Conservation (phyloP, 2,329 filamentous ascomycete genomes). For the Verticillium zaregamsianum region DNA sequence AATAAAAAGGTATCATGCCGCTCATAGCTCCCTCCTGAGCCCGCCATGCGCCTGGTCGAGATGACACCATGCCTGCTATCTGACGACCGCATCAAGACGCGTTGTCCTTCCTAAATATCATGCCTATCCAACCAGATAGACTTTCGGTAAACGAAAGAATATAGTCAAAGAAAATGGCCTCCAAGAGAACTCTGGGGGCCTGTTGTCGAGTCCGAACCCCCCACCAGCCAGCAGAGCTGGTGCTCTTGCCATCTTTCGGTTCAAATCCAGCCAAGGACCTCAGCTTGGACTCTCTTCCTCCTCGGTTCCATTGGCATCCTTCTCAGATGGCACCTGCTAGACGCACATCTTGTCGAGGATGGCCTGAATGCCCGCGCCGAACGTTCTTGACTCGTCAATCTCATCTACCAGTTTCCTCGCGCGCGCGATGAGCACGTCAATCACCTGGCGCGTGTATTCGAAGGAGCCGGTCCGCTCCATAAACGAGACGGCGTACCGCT, state of each 20-base stretch:
- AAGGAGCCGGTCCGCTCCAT: constrained; percentile 92
- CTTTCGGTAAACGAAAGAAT: not conserved
- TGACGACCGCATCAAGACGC: not conserved
- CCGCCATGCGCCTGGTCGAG: not conserved
- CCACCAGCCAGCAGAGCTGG: not conserved
- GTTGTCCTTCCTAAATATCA: not conserved
- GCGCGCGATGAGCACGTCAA: constrained; percentile 59
- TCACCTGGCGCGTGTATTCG: constrained; percentile 70
- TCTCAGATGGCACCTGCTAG: not conserved
- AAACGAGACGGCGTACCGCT: constrained; percentile 83
- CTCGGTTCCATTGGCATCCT: not conserved
- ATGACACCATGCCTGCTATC: not conserved
- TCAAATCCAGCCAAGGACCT: no score
- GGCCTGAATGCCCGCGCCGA: constrained; percentile 53
- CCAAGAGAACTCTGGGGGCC: not conserved
- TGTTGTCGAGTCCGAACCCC: not conserved
- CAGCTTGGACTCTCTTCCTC: not conserved
- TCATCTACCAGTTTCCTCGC: constrained; percentile 60
- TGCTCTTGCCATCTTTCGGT: no score
- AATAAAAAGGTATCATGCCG: not conserved
- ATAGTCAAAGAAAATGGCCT: not conserved
- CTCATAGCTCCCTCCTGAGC: not conserved
- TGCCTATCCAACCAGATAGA: not conserved
- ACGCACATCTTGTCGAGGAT: constrained; percentile 65
- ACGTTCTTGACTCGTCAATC: constrained; percentile 57